Conservation (phyloP, 2,329 filamentous ascomycete genomes). For the Cladosporium oxysporum region DNA sequence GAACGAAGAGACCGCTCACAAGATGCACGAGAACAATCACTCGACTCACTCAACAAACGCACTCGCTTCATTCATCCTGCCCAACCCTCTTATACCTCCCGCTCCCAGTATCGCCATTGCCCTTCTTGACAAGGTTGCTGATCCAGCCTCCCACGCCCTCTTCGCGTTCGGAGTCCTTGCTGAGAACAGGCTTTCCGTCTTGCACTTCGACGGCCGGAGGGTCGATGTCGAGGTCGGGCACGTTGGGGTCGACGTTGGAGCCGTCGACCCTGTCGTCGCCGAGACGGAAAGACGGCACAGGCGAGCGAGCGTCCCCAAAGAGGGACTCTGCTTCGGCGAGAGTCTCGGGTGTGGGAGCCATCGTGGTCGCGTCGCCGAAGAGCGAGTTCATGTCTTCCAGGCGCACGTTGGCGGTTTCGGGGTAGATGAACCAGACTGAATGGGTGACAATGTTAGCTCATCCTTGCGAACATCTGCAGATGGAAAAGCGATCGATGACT, state of each 20-base stretch:
- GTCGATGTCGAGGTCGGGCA: constrained; percentile 80
- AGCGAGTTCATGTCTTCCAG: constrained; percentile 95
- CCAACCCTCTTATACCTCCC: constrained; percentile 50
- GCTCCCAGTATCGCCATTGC: constrained; percentile 43
- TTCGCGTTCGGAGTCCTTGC: constrained; percentile 36
- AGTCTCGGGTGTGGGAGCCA: constrained; percentile 75
- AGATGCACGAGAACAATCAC: constrained; percentile 1
- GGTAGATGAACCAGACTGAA: constrained; percentile 89
- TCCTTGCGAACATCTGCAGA: neutral
- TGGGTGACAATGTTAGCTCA: neutral
- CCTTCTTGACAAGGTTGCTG: constrained; percentile 62
- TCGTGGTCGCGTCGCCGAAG: constrained; percentile 89
- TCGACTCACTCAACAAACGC: neutral
- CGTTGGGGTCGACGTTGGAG: constrained; percentile 53
- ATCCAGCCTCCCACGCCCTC: constrained; percentile 72
- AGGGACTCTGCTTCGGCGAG: constrained; percentile 80
- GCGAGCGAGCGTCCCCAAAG: constrained; percentile 71
- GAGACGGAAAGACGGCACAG: constrained; percentile 74
- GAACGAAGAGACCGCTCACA: neutral
- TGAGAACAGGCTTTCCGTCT: constrained; percentile 52
- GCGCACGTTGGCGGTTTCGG: constrained; percentile 91
- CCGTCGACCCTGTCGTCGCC: constrained; percentile 42
- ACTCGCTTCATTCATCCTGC: constrained; percentile 38
- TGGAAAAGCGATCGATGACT: constrained; percentile 43
- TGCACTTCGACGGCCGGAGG: constrained; percentile 64